phyloP scores from a whole-genome alignment of 805 yeast genomes.

The Sugiyamaella lignohabitans region DNA sequence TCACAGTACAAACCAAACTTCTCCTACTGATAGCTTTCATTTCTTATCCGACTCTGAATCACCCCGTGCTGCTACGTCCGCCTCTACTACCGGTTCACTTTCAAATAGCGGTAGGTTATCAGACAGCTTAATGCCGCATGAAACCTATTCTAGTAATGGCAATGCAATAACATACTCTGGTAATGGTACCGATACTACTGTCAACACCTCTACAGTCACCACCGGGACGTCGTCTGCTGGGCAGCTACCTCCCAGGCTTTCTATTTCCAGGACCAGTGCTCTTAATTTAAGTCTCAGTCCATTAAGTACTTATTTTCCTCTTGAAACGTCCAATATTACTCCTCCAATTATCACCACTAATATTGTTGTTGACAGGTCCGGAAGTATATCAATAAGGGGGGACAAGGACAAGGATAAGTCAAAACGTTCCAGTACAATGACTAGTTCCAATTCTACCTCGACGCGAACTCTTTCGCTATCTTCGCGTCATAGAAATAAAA shows the following conservation, averaged over 20 bases:
- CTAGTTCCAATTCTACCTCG: too few relatives aligned
- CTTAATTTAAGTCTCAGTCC: not conserved
- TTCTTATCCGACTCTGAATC: too few relatives aligned
- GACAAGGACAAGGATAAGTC: too few relatives aligned
- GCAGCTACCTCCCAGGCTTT: not conserved
- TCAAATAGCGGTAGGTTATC: not conserved
- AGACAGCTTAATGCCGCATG: not conserved
- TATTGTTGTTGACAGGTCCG: too few relatives aligned
- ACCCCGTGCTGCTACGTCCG: too few relatives aligned
- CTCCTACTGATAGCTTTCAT: too few relatives aligned
- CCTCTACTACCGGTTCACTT: too few relatives aligned
- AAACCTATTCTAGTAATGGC: not conserved
- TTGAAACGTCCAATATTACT: not conserved
- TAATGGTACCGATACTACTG: not conserved
- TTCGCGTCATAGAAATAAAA: conserved; percentile 13
- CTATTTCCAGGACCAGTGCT: not conserved
- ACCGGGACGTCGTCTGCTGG: not conserved
- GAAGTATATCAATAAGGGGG: too few relatives aligned
- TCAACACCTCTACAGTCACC: not conserved
- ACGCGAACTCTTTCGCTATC: too few relatives aligned
- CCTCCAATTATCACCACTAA: too few relatives aligned
- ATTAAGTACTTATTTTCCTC: not conserved
- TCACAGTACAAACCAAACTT: too few relatives aligned
- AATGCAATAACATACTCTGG: not conserved
- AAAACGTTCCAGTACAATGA: too few relatives aligned